Evolutionary conservation across 257 asterid species (phyloP), one percentile per base, ranked within the genome.

Genomic region (Petunia secreta): DNA sequence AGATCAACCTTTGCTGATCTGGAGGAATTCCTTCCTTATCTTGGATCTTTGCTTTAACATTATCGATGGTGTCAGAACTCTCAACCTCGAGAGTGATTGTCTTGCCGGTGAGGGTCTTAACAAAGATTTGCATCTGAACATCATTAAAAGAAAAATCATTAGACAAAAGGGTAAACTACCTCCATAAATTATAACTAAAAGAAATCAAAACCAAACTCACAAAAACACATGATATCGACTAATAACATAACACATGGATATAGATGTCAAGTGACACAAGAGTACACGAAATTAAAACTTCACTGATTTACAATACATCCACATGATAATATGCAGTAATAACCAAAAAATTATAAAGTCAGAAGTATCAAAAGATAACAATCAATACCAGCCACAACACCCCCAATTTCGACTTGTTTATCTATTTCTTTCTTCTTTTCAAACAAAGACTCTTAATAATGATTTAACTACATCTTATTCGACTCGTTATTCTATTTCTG

Each of bases 81-180:
- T 68, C 75, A 68, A 68, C 75, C 75, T 68, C 75, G 0, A 68
- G 75, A 1, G 75, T 68, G 1, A 68, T 44, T 0, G 75, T 68
- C 75, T 68, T 68, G 0, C 75, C 75, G 0, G 75, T 68, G 1
- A 66, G 15, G 36, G 75, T 66, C 15, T 66, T 66, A 11, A 66
- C 75, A 66, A 69, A 69, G 76, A 69, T 69, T 46, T 69, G 76
- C 76, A 69, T 69, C 76, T 69, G 10, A 8, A 44, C 16, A 44
- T 44, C 0, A 69, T 44, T 1, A 8, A 37, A 37, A 14, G 46
- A 39, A 2, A 40, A 69, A 34, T 9, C 41, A 69, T 69, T 69
- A 69, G 76, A 46, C 58, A 46, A 46, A 4, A 68, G 5, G 40
- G 4, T 2, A 68, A 16, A 16, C 58, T 44, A 44, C 2, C 4